A percentile compares a stretch with the other conserved stretches of the same genome.
Conservation (phyloP, 1,284 basidiomycete species). For the Ustilago hordei region DNA sequence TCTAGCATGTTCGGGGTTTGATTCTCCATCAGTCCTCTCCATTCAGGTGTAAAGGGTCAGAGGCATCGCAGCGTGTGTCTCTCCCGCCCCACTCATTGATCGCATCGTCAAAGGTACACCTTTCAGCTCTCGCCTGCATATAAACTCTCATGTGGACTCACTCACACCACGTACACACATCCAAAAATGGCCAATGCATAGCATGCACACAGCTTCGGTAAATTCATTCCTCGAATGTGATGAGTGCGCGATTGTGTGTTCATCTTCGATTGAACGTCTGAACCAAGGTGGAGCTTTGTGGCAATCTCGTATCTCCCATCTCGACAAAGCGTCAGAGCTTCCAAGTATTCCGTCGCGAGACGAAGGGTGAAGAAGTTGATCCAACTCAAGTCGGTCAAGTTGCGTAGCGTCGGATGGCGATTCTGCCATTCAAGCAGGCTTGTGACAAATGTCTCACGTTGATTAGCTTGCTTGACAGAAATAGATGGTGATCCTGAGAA, state of each 20-base stretch:
- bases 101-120: conserved; percentile 5
- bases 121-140: conserved; percentile 12
- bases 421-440: no score
- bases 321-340: no score
- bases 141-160: conserved; percentile 5
- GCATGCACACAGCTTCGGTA: conserved; percentile 15
- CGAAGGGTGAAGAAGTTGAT: no score
- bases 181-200: conserved; percentile 25
- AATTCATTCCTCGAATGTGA: background rate
- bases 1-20: conserved; percentile 7
- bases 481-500: background rate
- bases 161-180: conserved; percentile 9
- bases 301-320: no score
- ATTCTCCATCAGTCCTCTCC: background rate
- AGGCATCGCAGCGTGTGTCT: conserved; percentile 3
- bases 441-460: no score
- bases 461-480: background rate
- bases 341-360: no score
- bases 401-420: no score
- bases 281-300: background rate
- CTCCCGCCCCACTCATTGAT: background rate
- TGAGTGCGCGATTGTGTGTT: background rate
- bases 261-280: background rate
- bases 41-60: conserved; percentile 3
- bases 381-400: no score